Evolutionary conservation across 2,329 filamentous ascomycete genomes (phyloP).

Genomic region (Fusarium poae): DNA sequence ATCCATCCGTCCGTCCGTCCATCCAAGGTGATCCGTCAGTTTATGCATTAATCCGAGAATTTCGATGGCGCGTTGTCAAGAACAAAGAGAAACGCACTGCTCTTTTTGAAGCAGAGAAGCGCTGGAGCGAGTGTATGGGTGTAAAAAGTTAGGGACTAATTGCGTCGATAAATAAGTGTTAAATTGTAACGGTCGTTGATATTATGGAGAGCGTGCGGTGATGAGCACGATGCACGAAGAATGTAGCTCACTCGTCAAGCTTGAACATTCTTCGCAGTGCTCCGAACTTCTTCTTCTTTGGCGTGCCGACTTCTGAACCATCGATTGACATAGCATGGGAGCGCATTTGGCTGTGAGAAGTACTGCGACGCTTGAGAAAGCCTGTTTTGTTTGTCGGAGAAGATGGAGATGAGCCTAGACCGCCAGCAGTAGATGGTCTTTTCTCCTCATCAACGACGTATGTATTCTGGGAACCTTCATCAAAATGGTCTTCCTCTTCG

Average conservation of each 20-base stretch:
- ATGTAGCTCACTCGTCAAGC: conserved; percentile 58
- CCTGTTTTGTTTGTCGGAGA: conserved; percentile 51
- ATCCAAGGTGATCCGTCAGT: conserved; percentile 10
- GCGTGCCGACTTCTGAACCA: conserved; percentile 27
- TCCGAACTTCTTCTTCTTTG: conserved; percentile 76
- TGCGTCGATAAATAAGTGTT: conserved; percentile 1
- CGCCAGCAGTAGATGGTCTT: conserved; percentile 55
- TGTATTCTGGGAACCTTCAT: conserved; percentile 45
- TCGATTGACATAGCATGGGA: conserved; percentile 26
- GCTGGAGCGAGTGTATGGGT: conserved; percentile 22
- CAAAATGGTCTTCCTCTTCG: conserved; percentile 48
- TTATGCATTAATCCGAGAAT: conserved; percentile 22
- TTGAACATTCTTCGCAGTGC: conserved; percentile 74
- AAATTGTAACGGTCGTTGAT: neutral
- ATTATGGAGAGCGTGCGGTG: neutral
- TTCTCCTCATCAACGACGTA: conserved; percentile 45
- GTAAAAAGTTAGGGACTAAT: neutral
- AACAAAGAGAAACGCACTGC: neutral
- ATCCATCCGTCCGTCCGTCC: conserved; percentile 2
- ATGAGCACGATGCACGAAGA: neutral
- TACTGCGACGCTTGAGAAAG: conserved; percentile 55
- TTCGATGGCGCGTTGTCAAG: neutral
- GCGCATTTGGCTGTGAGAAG: conserved; percentile 52
- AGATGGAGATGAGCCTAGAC: conserved; percentile 41
- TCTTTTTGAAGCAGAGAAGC: conserved; percentile 7